A percentile compares a stretch with the other conserved stretches of the same genome.
Conservation (phyloP, 1,284 basidiomycete genomes). For the Albatrellus sp. region DNA sequence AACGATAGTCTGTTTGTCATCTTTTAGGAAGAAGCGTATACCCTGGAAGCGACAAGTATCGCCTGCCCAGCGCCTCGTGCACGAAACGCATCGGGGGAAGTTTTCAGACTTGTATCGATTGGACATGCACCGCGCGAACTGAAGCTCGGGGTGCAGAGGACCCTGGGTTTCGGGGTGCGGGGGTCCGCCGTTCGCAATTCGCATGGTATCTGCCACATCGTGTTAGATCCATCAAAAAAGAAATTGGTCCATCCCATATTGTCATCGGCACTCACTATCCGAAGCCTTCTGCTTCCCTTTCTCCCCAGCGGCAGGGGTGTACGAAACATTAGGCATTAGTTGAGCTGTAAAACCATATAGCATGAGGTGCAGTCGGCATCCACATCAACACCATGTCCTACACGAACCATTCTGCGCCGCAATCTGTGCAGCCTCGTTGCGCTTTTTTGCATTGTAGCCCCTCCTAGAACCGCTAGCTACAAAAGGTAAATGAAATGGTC, state of each 20-base stretch:
- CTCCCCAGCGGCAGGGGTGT: constrained; percentile 22
- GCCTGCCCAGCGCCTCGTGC: constrained; percentile 71
- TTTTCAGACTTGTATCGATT: constrained; percentile 55
- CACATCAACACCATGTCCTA: not conserved
- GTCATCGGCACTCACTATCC: constrained; percentile 21
- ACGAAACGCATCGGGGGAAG: constrained; percentile 68
- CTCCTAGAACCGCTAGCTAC: constrained; percentile 38
- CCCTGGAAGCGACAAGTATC: constrained; percentile 74
- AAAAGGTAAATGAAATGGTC: constrained; percentile 3
- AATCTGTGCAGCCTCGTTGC: constrained; percentile 49
- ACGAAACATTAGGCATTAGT: constrained; percentile 33
- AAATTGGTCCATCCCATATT: constrained; percentile 1
- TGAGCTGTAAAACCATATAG: constrained; percentile 22
- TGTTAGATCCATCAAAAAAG: too few species aligned
- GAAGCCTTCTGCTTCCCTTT: constrained; percentile 33
- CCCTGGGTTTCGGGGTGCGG: constrained; percentile 10
- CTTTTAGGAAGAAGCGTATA: constrained; percentile 61
- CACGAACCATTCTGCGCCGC: constrained; percentile 14
- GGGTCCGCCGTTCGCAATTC: constrained; percentile 15
- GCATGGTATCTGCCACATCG: constrained; percentile 12
- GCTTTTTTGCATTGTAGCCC: constrained; percentile 55
- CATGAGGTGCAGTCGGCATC: not conserved
- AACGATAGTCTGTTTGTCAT: constrained; percentile 39
- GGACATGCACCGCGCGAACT: constrained; percentile 71
- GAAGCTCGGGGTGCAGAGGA: constrained; percentile 44